These are phyloP conservation scores for Dioscorea zingiberensis DNA, from an alignment of 106 monocot species.

Conservation along the genomic window DNA sequence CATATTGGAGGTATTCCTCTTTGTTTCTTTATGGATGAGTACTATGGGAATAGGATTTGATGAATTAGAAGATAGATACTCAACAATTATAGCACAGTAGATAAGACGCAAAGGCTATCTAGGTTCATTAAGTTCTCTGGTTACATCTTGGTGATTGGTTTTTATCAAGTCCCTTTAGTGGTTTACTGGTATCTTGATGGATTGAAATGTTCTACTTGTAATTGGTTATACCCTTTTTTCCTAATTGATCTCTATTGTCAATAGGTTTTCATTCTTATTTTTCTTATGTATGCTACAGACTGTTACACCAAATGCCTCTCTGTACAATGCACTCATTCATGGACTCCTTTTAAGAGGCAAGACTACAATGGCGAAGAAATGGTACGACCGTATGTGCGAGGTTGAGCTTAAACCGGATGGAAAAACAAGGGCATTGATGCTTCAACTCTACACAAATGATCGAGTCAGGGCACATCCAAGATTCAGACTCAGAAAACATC, in stretches of 20 bases:
- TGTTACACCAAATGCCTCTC: conserved; percentile 50
- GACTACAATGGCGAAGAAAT: conserved; percentile 39
- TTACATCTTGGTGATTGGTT: too few relatives aligned
- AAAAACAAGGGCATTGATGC: conserved; percentile 84
- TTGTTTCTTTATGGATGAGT: too few relatives aligned
- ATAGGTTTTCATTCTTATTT: neutral
- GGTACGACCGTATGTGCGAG: conserved; percentile 54
- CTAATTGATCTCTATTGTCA: neutral
- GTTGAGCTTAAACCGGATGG: conserved; percentile 70
- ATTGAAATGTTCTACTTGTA: too few relatives aligned
- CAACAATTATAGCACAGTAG: too few relatives aligned
- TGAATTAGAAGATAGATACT: too few relatives aligned
- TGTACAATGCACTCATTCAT: conserved; percentile 78
- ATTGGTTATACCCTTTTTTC: too few relatives aligned
- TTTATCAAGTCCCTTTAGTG: too few relatives aligned
- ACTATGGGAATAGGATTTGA: too few relatives aligned
- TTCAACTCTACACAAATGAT: conserved; percentile 49
- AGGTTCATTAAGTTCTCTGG: too few relatives aligned
- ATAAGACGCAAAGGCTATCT: too few relatives aligned
- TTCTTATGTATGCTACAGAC: conserved; percentile 31
- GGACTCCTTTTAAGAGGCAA: conserved; percentile 71
- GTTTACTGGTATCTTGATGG: too few relatives aligned
- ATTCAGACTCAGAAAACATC: neutral
- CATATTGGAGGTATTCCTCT: conserved; percentile 54
- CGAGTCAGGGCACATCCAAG: conserved; percentile 1